phyloP scores from a whole-genome alignment of 2,329 filamentous ascomycete species.

The Calonectria pseudoreteaudii region DNA sequence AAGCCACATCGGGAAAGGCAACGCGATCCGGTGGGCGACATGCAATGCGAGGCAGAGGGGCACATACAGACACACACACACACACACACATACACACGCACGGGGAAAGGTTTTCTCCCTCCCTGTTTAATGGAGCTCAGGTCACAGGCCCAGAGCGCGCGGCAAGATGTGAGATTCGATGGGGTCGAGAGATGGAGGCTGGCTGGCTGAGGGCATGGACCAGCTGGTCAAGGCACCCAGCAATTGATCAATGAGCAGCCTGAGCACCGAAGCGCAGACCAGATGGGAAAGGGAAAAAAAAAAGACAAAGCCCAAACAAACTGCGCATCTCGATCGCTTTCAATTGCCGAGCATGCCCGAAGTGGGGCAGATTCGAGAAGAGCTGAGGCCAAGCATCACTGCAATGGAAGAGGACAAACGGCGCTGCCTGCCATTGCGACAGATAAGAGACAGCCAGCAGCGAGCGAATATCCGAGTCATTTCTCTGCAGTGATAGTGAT shows the following conservation, averaged over 20 bases:
- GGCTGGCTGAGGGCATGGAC: not conserved
- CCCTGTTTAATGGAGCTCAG: not conserved
- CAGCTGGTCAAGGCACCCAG: not conserved
- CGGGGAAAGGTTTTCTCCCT: not conserved
- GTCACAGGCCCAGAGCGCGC: not conserved
- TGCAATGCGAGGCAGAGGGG: slow-evolving; percentile 1
- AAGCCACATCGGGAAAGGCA: slow-evolving; percentile 15
- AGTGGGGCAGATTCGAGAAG: not conserved
- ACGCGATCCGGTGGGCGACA: slow-evolving; percentile 4
- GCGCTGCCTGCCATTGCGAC: not conserved
- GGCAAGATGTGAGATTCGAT: slow-evolving; percentile 9
- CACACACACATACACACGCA: not conserved
- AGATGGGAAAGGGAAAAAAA: not conserved
- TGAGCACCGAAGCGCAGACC: not conserved
- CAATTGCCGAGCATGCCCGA: slow-evolving; percentile 4
- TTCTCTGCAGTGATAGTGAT: not conserved
- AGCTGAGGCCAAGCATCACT: not conserved
- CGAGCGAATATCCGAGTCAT: not conserved
- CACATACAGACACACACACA: not conserved
- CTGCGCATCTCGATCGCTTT: not conserved
- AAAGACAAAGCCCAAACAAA: not conserved
- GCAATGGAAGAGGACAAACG: not conserved
- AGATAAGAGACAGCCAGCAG: not conserved
- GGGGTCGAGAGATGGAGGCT: not conserved
- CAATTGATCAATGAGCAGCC: slow-evolving; percentile 7